Evolutionary conservation across 345 rosid species (phyloP), one percentile per base, ranked within the genome.

Genomic region (Eucalyptus tenuipes): DNA sequence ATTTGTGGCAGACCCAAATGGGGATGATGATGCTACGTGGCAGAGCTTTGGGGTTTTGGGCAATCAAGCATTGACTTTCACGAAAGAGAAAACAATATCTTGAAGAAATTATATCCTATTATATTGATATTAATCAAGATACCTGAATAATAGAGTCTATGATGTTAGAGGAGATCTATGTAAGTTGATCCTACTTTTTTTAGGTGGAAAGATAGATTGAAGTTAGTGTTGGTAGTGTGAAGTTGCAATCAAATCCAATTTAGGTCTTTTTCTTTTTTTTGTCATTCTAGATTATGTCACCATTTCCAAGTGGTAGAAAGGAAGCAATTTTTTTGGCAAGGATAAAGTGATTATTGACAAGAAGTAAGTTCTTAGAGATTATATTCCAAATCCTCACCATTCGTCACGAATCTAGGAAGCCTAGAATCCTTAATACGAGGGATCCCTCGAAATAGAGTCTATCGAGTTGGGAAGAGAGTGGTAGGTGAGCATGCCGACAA

Each of bases 331-430:
- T 61, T 61, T 61, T 52, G 33, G 68, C 17, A n/a, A 61, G 17
- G 68, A 61, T 61, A 61, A 29, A 61, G 33, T 61, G 68, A 61
- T 61, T 61, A 61, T 61, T 61, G 31, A 27, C 3, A 17, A 61
- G 33, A 13, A 61, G 68, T 61, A 27, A 27, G 17, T n/a, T n/a
- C 75, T n/a, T n/a, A 4, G 1, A 7, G 40, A 14, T 64, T 31
- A n/a, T 14, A 64, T 64, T 64, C 5, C 20, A n/a, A 64, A n/a
- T 29, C 75, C 16, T 15, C 8, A 7, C 37, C 61, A 0, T 0
- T 24, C 0, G 2, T 55, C 6, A 0, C 0, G 3, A 24, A 55
- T 55, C 12, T 55, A 24, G 29, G 29, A 55, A 55, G 29, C 13
- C 1, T 55, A 24, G 29, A 55, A 55, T 55, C 13, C 3, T 55